These are phyloP conservation scores for Tagetes erecta DNA, from an alignment of 129 eudicot genomes.

Conservation along the genomic window DNA sequence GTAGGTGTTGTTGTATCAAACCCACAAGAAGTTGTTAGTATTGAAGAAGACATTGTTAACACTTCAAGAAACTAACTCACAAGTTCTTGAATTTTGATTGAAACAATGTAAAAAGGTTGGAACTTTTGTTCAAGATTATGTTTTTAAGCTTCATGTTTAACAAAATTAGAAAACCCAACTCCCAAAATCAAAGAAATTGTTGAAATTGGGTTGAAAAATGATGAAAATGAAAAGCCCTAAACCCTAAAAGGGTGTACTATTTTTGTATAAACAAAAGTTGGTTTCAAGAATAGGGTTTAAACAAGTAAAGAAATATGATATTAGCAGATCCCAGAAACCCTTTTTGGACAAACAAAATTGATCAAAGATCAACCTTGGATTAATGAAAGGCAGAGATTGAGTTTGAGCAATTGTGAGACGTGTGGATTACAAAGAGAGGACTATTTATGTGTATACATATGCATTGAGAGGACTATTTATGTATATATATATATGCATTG, in stretches of 20 bases:
- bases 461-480: too few relatives aligned
- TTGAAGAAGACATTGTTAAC: too few relatives aligned
- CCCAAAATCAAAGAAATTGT: not conserved
- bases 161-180: constrained; percentile 22
- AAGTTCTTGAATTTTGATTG: not conserved
- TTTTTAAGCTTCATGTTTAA: not conserved
- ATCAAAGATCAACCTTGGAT: constrained; percentile 29
- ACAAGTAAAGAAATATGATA: constrained; percentile 20
- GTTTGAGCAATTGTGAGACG: constrained; percentile 25
- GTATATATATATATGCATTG: too few relatives aligned
- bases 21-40: constrained; percentile 36
- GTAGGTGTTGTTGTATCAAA: constrained; percentile 56
- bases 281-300: constrained; percentile 23
- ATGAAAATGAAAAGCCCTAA: constrained; percentile 41
- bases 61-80: constrained; percentile 10
- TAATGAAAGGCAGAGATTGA: constrained; percentile 30
- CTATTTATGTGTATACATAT: not conserved
- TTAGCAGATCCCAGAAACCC: constrained; percentile 31
- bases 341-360: constrained; percentile 23
- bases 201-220: constrained; percentile 6
- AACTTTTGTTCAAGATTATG: constrained; percentile 18
- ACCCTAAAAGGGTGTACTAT: constrained; percentile 31
- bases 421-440: constrained; percentile 20
- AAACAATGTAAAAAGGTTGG: constrained; percentile 10
- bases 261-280: constrained; percentile 33